Base-by-base conservation (phyloP, 2,329 filamentous ascomycete genomes). In the Diplodia corticola region DNA sequence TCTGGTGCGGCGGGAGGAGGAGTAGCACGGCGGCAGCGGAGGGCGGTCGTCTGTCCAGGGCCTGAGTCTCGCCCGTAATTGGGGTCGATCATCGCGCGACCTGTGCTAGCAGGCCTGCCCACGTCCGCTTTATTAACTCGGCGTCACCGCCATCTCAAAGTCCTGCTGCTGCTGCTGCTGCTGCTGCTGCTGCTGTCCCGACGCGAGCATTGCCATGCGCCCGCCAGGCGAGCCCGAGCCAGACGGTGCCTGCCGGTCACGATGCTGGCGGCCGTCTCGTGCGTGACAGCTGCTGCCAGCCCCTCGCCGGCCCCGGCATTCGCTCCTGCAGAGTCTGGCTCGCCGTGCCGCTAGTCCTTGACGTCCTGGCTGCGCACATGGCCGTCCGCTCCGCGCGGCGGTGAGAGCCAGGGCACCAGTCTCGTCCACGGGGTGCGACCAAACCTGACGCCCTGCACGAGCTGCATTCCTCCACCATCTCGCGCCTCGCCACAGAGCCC, bases 91-190 rank as follows among this genome's bases (percentile, higher is more conserved):
- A 33, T 61, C 40, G 57, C 57, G 57, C 57, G 57, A 49, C 54
- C 54, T 59, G 57, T 49, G 57, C 57, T 61, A 61, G 57, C 55
- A 59, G 54, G 30, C 51, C 54, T 59, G 54, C 55, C 40, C 40
- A 35, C 28, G 26, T 28, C 50, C 20, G 20, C 54, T 24, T 30
- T 59, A 61, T 61, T 61, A 61, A 49, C 15, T 26, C 15, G 17
- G 9, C 37, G 57, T 61, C 57, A 61, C 57, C 57, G 57, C 57
- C 44, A 61, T 61, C 55, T 59, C 55, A 4, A 33, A 33, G 30
- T 10, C 30, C 30, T 33, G 30, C 30, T 6, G 6, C 28, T 28
- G 28, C 6, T n/a, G n/a, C n/a, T n/a, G n/a, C n/a, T n/a, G n/a
- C n/a, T n/a, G n/a, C 28, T 6, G 28, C 28, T 28, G 28, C 35